These are phyloP conservation scores for Dactylellina drechsleri DNA, from an alignment of 2,329 filamentous ascomycete genomes.

Conservation along the genomic window DNA sequence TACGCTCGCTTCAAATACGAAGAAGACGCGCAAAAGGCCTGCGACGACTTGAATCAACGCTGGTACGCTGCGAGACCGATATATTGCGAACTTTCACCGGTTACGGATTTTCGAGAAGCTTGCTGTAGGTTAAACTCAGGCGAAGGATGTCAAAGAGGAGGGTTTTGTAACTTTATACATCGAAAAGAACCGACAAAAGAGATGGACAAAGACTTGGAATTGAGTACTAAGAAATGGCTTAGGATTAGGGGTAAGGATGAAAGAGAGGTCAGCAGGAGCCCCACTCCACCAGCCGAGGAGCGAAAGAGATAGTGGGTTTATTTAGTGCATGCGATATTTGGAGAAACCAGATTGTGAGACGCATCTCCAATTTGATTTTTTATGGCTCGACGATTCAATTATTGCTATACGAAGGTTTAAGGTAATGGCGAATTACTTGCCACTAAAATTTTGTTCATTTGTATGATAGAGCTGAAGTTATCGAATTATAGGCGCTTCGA, in stretches of 20 bases:
- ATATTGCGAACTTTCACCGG: slow-evolving; percentile 96
- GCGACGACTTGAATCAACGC: slow-evolving; percentile 89
- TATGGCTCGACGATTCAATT: not conserved
- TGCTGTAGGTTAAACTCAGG: slow-evolving; percentile 94
- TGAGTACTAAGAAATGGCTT: slow-evolving; percentile 96
- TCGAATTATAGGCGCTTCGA: slow-evolving; percentile 36
- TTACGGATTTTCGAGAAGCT: slow-evolving; percentile 97
- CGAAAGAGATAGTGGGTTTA: slow-evolving; percentile 1
- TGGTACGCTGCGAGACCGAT: slow-evolving; percentile 98
- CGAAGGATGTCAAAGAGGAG: slow-evolving; percentile 93
- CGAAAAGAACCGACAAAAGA: slow-evolving; percentile 92
- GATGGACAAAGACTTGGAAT: slow-evolving; percentile 84
- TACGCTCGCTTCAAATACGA: slow-evolving; percentile 99
- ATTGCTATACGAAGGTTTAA: slow-evolving; percentile 13
- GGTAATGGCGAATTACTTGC: slow-evolving; percentile 37
- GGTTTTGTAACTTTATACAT: slow-evolving; percentile 99
- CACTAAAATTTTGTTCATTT: slow-evolving; percentile 25
- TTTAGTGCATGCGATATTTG: not conserved
- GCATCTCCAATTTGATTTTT: not conserved
- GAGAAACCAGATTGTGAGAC: slow-evolving; percentile 2
- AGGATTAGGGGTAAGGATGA: slow-evolving; percentile 83
- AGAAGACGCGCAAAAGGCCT: slow-evolving; percentile 90
- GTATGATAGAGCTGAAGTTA: slow-evolving; percentile 51
- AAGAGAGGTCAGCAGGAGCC: slow-evolving; percentile 71
- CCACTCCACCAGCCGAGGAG: slow-evolving; percentile 37